Percentiles rank a stretch among this genome's conserved stretches.
These are phyloP conservation scores for Chenopodium berlandieri DNA, from an alignment of 148 eudicot species.

Conservation along the genomic window DNA sequence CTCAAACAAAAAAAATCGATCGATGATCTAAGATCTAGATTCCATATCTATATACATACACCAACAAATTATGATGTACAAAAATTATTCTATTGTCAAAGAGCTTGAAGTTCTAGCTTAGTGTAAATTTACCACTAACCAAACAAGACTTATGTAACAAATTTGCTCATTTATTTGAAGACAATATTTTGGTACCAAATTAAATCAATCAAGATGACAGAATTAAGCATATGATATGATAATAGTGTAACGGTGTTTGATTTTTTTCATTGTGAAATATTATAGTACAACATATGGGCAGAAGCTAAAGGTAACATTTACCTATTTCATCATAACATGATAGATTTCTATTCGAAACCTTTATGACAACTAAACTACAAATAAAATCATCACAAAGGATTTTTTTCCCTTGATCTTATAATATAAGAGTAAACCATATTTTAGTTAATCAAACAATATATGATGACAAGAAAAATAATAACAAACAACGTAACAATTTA, in stretches of 20 bases:
- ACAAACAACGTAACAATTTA: not conserved
- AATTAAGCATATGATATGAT: no score
- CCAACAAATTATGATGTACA: no score
- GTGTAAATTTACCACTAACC: no score
- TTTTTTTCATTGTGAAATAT: not conserved
- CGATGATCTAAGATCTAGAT: no score
- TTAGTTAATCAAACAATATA: conserved; percentile 15
- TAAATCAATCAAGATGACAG: no score
- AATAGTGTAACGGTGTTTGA: not conserved
- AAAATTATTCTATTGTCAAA: no score
- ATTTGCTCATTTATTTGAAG: no score
- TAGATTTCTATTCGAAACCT: not conserved
- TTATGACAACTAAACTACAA: conserved; percentile 5
- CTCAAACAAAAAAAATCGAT: no score
- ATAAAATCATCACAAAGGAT: conserved; percentile 13
- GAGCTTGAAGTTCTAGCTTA: no score
- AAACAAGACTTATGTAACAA: no score
- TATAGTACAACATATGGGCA: not conserved
- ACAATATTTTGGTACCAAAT: no score
- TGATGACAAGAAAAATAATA: not conserved
- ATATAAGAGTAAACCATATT: not conserved
- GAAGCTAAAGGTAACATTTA: not conserved
- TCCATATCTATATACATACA: no score
- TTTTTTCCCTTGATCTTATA: not conserved
- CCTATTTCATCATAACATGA: not conserved